Percentiles rank a stretch among this genome's conserved stretches.
phyloP scores from a whole-genome alignment of 2,329 filamentous ascomycete species.

The Chrysoporthe deuterocubensis region DNA sequence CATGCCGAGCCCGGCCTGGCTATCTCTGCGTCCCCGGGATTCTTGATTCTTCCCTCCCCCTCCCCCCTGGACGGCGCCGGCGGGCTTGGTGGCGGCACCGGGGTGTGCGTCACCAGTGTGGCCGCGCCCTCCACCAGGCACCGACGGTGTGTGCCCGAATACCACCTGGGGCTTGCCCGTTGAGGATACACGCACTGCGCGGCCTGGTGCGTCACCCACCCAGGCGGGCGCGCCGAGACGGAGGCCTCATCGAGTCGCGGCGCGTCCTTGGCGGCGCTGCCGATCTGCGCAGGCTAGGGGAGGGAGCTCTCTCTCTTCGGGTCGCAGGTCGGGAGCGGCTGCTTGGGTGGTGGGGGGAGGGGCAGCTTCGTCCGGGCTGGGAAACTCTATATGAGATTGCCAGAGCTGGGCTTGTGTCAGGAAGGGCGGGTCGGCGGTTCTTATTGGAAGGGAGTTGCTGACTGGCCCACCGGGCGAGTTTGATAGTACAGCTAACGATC shows the following conservation, averaged over 20 bases:
- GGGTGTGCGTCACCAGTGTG: no score
- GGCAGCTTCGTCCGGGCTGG: no score
- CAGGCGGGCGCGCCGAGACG: no score
- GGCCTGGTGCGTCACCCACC: neutral
- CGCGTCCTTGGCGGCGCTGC: neutral
- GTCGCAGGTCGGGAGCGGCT: neutral
- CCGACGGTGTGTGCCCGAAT: no score
- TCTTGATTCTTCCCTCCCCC: no score
- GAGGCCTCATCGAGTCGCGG: neutral
- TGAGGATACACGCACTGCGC: neutral
- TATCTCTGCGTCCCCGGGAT: no score
- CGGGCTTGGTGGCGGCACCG: neutral
- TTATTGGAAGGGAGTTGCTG: neutral
- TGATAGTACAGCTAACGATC: neutral
- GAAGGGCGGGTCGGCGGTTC: no score
- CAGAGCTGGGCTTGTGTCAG: conserved; percentile 6
- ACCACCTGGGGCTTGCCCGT: no score
- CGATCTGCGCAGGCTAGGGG: neutral
- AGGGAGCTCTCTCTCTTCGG: neutral
- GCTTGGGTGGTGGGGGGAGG: neutral
- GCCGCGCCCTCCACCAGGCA: no score
- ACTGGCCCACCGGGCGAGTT: neutral
- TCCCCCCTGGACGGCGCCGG: neutral
- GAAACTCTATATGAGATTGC: neutral
- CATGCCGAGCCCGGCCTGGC: neutral